phyloP scores from a whole-genome alignment of 768 basidiomycete genomes.

The Rhizopogon rudus region DNA sequence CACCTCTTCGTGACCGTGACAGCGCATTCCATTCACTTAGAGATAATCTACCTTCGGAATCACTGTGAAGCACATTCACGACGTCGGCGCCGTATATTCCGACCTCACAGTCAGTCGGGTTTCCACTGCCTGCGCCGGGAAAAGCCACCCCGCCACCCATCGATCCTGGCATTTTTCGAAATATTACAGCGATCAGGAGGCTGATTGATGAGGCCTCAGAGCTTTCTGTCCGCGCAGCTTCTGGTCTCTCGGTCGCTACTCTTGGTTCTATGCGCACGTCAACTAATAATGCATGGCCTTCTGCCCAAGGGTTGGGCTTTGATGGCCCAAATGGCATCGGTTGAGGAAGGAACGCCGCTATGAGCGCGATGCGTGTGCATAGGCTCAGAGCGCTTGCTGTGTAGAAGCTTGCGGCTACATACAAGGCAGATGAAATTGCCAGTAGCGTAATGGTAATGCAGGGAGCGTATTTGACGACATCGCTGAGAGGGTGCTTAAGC shows the following conservation, averaged over 20 bases:
- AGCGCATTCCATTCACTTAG: conserved; percentile 40
- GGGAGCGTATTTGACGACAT: conserved; percentile 90
- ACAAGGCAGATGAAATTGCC: conserved; percentile 85
- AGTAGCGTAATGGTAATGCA: conserved; percentile 93
- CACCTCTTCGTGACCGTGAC: conserved; percentile 32
- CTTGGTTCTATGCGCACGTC: conserved; percentile 58
- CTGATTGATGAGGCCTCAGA: conserved; percentile 90
- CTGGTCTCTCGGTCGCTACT: conserved; percentile 73
- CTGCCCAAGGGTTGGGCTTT: conserved; percentile 60
- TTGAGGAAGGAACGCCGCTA: conserved; percentile 68
- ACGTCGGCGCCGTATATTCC: conserved; percentile 27
- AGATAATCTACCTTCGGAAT: conserved; percentile 42
- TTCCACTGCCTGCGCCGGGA: conserved; percentile 53
- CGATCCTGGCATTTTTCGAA: conserved; percentile 83
- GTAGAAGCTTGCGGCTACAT: conserved; percentile 82
- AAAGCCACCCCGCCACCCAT: conserved; percentile 81
- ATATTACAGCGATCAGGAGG: conserved; percentile 66
- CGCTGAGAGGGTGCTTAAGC: conserved; percentile 79
- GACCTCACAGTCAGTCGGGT: conserved; percentile 33
- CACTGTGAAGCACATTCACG: conserved; percentile 32
- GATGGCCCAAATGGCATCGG: conserved; percentile 49
- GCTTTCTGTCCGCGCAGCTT: conserved; percentile 81
- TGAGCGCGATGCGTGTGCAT: conserved; percentile 84
- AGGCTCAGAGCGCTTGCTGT: conserved; percentile 77
- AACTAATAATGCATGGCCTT: conserved; percentile 48